phyloP scores from a whole-genome alignment of 2,329 filamentous ascomycete species.

The Cladosporium halotolerans region DNA sequence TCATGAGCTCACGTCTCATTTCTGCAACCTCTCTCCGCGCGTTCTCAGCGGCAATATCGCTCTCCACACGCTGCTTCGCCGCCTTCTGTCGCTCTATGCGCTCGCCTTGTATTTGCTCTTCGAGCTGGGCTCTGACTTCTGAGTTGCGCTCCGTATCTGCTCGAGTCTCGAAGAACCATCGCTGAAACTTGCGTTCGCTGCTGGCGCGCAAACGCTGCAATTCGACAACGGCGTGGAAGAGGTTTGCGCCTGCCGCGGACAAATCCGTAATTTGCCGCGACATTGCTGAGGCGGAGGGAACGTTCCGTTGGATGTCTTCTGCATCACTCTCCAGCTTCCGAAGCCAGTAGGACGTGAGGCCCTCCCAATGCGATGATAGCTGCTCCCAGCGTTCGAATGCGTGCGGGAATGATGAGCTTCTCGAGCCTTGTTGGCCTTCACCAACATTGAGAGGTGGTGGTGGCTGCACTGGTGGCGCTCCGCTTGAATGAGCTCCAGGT shows the following conservation, averaged over 20 bases:
- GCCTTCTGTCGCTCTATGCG: conserved; percentile 63
- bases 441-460: conserved; percentile 13
- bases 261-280: conserved; percentile 92
- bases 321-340: conserved; percentile 85
- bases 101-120: conserved; percentile 68
- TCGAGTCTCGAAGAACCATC: conserved; percentile 96
- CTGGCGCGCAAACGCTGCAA: conserved; percentile 87
- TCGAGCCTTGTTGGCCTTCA: conserved; percentile 22
- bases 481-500: conserved; percentile 14
- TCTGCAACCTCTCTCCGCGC: conserved; percentile 55
- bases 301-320: conserved; percentile 70
- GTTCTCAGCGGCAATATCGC: conserved; percentile 24
- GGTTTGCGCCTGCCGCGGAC: conserved; percentile 92
- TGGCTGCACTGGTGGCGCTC: conserved; percentile 15
- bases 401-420: conserved; percentile 73
- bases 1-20: conserved; percentile 86
- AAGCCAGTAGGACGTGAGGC: conserved; percentile 95
- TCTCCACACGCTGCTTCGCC: conserved; percentile 33
- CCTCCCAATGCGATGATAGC: conserved; percentile 95
- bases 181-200: conserved; percentile 94
- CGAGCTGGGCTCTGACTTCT: conserved; percentile 75
- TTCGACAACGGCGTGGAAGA: conserved; percentile 97
- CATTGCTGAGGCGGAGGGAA: conserved; percentile 75
- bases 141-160: conserved; percentile 78
- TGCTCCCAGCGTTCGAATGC: conserved; percentile 98